Evolutionary conservation across 371 early-diverging fungal genomes (phyloP).

Genomic region (Catenaria anguillulae): DNA sequence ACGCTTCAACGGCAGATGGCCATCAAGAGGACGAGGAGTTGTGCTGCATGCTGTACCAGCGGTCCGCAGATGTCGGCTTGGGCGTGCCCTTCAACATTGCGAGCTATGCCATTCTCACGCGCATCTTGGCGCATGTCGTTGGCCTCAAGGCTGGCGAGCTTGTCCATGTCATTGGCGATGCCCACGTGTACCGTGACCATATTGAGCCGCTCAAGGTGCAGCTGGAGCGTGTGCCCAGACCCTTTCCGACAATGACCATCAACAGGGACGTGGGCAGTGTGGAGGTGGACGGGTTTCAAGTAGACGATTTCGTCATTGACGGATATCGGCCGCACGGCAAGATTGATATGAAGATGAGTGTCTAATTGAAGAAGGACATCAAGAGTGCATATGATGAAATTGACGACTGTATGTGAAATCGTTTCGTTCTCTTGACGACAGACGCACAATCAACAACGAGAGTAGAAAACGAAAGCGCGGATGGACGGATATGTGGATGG

Average conservation of each 20-base stretch:
- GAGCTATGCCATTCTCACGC: conserved; percentile 86
- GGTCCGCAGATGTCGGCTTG: conserved; percentile 97
- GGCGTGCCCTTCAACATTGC: conserved; percentile 99
- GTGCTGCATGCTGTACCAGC: conserved; percentile 94
- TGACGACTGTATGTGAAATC: no score
- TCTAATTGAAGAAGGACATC: conserved; percentile 24
- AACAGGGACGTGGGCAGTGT: conserved; percentile 29
- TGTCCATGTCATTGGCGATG: conserved; percentile 92
- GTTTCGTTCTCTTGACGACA: no score
- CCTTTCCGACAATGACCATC: conserved; percentile 76
- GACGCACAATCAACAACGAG: no score
- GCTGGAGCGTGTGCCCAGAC: conserved; percentile 59
- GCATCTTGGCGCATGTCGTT: conserved; percentile 86
- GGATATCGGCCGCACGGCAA: conserved; percentile 82
- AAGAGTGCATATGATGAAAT: no score
- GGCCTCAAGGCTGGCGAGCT: conserved; percentile 80
- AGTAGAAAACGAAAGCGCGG: no score
- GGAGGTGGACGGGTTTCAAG: conserved; percentile 68
- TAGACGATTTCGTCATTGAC: conserved; percentile 70
- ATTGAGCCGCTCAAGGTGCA: conserved; percentile 76
- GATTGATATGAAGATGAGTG: conserved; percentile 94
- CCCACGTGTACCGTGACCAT: conserved; percentile 95
- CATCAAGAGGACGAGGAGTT: conserved; percentile 28
- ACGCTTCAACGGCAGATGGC: background rate
- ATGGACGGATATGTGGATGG: no score